Conservation (phyloP, 2,329 filamentous ascomycete genomes). For the Fusarium nanum region DNA sequence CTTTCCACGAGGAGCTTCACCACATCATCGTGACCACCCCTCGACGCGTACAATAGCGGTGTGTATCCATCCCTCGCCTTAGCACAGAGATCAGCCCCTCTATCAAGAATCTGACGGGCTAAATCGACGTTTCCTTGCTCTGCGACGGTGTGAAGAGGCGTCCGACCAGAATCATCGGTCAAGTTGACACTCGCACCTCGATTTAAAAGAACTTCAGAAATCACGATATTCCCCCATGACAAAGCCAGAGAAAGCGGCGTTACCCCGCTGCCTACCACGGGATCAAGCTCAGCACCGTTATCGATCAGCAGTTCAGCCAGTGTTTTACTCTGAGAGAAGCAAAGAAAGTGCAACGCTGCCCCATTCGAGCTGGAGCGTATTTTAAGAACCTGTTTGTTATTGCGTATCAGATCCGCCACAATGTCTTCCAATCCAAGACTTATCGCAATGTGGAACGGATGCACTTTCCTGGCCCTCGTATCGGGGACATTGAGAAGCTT, state of each 20-base stretch:
- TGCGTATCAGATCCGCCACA: not conserved
- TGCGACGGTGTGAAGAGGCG: not conserved
- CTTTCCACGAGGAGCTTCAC: not conserved
- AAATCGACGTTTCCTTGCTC: fast-evolving
- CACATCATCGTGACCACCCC: fast-evolving
- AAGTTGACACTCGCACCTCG: not conserved
- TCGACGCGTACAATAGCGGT: fast-evolving
- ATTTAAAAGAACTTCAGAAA: not conserved
- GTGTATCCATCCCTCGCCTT: fast-evolving
- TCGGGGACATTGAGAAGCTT: not conserved
- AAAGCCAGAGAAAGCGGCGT: not conserved
- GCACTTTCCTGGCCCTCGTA: not conserved
- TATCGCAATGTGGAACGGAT: not conserved
- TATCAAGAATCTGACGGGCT: fast-evolving
- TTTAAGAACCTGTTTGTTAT: fast-evolving
- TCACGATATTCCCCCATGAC: not conserved
- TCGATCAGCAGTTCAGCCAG: not conserved
- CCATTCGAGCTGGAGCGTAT: not conserved
- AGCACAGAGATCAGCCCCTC: fast-evolving
- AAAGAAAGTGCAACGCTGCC: not conserved
- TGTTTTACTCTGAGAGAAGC: fast-evolving
- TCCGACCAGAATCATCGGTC: fast-evolving
- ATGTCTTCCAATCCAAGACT: not conserved
- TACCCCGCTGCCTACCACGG: fast-evolving
- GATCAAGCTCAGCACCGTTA: not conserved